Conservation (phyloP, 2,329 filamentous ascomycete species). For the Diaporthe eres region DNA sequence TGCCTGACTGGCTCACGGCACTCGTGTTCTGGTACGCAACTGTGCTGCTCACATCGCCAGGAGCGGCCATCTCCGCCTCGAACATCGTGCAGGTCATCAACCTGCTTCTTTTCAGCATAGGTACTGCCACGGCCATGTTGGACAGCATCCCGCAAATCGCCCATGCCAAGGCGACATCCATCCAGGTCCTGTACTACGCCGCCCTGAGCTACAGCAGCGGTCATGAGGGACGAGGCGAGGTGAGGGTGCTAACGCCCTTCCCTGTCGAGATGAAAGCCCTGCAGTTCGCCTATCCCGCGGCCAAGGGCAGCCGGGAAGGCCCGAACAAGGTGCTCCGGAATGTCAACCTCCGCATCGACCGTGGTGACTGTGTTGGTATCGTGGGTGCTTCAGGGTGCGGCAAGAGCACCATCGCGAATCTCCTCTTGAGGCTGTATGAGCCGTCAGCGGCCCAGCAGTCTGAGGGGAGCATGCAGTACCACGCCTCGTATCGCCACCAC, state of each 20-base stretch:
- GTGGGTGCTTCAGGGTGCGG: conserved; percentile 91
- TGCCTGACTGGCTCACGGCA: conserved; percentile 79
- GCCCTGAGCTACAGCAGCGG: conserved; percentile 68
- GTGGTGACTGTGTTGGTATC: conserved; percentile 79
- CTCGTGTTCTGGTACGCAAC: conserved; percentile 89
- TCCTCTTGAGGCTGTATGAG: conserved; percentile 81
- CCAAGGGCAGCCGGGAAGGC: conserved; percentile 54
- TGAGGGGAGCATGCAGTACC: neutral
- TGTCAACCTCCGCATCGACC: conserved; percentile 75
- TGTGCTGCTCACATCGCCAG: conserved; percentile 67
- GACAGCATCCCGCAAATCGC: conserved; percentile 85
- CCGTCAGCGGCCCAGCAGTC: conserved; percentile 47
- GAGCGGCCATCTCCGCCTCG: conserved; percentile 63
- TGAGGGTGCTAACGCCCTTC: conserved; percentile 53
- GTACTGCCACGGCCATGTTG: conserved; percentile 78
- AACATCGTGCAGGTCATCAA: conserved; percentile 82
- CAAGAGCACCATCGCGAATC: conserved; percentile 85
- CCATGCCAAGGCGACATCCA: conserved; percentile 79
- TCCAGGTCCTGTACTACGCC: conserved; percentile 79
- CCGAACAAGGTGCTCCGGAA: conserved; percentile 67
- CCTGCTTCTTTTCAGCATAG: conserved; percentile 86
- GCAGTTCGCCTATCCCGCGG: conserved; percentile 79
- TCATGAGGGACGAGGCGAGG: conserved; percentile 68
- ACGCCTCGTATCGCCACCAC: neutral
- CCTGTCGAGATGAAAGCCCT: conserved; percentile 70